Conservation (phyloP, 2,329 filamentous ascomycete species). For the Diaporthe batatas region DNA sequence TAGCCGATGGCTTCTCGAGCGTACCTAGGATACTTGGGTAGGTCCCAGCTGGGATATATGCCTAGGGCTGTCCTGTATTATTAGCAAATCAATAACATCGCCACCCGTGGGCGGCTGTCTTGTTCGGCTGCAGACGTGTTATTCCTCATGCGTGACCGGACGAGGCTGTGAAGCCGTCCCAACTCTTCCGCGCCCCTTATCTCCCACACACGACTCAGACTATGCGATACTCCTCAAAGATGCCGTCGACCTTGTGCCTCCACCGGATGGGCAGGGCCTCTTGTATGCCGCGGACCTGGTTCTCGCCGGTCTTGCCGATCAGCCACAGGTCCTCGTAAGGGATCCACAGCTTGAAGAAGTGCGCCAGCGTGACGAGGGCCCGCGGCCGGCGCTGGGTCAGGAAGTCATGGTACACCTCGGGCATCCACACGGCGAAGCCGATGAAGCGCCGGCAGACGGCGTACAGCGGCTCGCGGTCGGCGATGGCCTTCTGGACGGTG, state of each 20-base stretch:
- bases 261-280: slow-evolving; percentile 52
- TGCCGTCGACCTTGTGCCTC: slow-evolving; percentile 52
- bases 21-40: too few relatives aligned
- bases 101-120: neutral
- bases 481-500: slow-evolving; percentile 49
- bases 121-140: neutral
- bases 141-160: neutral
- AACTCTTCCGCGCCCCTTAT: too few relatives aligned
- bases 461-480: slow-evolving; percentile 48
- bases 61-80: neutral
- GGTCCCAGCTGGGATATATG: neutral
- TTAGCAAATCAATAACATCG: neutral
- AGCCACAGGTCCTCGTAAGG: slow-evolving; percentile 53
- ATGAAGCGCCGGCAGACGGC: slow-evolving; percentile 52
- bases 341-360: slow-evolving; percentile 56
- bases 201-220: slow-evolving; percentile 40
- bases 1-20: neutral
- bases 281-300: slow-evolving; percentile 54
- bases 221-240: slow-evolving; percentile 50
- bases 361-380: slow-evolving; percentile 54
- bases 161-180: neutral
- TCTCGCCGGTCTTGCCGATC: slow-evolving; percentile 52
- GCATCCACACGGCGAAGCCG: slow-evolving; percentile 53
- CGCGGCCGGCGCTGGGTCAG: slow-evolving; percentile 53
- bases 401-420: slow-evolving; percentile 51